These are phyloP conservation scores for grape (Vitis vinifera) DNA, from an alignment of 164 flowering plant species.

Conservation along the genomic window ASM3070453v1 NC_081815.1:236001-236500, in stretches of 20 bases:
- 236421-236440: too few species aligned
- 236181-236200: constrained; percentile 45
- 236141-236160: constrained; percentile 20
- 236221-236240: constrained; percentile 39
- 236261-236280: constrained; percentile 12
- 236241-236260: constrained; percentile 24
- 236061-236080: constrained; percentile 10
- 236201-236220: constrained; percentile 50
- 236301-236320: background rate
- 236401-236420: too few species aligned
- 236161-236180: constrained; percentile 39
- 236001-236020: constrained; percentile 31
- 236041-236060: constrained; percentile 21
- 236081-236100: constrained; percentile 30
- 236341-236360: constrained; percentile 10
- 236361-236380: background rate
- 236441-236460: too few species aligned
- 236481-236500: too few species aligned
- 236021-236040: constrained; percentile 18
- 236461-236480: too few species aligned
- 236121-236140: constrained; percentile 37
- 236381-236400: too few species aligned
- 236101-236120: constrained; percentile 30
- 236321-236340: background rate
- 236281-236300: background rate